phyloP scores from a whole-genome alignment of 176 grass and related monocot genomes.

The Lolium rigidum region DNA sequence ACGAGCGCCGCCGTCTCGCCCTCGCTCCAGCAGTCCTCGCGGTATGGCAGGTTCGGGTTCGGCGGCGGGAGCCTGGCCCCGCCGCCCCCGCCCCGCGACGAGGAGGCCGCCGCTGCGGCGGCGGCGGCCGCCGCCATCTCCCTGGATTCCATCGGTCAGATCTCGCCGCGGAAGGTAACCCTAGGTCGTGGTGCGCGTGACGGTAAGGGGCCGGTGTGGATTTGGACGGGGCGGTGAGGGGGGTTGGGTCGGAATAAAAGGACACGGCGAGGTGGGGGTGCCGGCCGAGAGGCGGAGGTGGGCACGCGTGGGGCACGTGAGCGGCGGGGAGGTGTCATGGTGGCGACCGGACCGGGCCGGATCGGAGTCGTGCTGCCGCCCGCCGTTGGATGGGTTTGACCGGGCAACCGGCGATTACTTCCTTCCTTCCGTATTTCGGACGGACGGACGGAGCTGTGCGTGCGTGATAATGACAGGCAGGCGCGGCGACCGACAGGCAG shows the following conservation, averaged over 20 bases:
- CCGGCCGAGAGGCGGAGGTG: slow-evolving; percentile 40
- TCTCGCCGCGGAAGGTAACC: slow-evolving; percentile 38
- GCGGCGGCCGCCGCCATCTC: slow-evolving; percentile 44
- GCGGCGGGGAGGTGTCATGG: slow-evolving; percentile 48
- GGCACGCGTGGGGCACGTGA: slow-evolving; percentile 68
- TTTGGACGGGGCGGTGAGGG: slow-evolving; percentile 26
- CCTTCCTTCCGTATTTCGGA: slow-evolving; percentile 42
- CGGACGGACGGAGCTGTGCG: slow-evolving; percentile 10
- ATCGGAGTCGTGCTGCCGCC: slow-evolving; percentile 68
- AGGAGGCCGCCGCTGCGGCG: slow-evolving; percentile 29
- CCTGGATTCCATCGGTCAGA: slow-evolving; percentile 53
- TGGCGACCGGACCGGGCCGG: slow-evolving; percentile 46
- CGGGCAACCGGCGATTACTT: slow-evolving; percentile 62
- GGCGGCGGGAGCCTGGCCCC: slow-evolving; percentile 59
- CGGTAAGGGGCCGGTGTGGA: slow-evolving; percentile 33
- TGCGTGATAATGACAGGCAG: slow-evolving; percentile 38
- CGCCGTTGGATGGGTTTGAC: slow-evolving; percentile 91
- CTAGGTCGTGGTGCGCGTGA: slow-evolving; percentile 28
- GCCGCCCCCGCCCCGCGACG: slow-evolving; percentile 20
- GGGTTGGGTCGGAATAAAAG: slow-evolving; percentile 60
- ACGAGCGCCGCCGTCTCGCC: slow-evolving; percentile 91
- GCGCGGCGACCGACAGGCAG: slow-evolving; percentile 39
- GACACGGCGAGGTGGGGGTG: slow-evolving; percentile 43
- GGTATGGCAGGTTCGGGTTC: slow-evolving; percentile 84
- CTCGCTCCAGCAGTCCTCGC: slow-evolving; percentile 99